These are phyloP conservation scores for Arabidopsis thaliana DNA, from an alignment of 345 rosid species.

Conservation along the genomic window DNA sequence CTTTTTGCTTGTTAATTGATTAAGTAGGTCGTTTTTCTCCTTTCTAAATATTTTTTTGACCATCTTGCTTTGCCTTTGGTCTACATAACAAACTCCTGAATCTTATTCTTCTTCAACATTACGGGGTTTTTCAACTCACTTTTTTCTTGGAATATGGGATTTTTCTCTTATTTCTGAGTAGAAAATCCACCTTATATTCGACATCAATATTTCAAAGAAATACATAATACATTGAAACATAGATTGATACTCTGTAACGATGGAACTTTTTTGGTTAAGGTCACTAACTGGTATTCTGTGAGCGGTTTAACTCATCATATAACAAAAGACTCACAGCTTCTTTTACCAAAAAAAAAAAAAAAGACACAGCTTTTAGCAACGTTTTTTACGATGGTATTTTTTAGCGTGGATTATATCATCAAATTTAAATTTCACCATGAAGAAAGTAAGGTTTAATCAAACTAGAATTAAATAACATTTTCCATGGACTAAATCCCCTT, in stretches of 20 bases:
- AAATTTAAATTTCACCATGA: background rate
- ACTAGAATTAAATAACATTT: slow-evolving; percentile 1
- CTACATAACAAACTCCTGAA: slow-evolving; percentile 42
- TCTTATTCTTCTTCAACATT: slow-evolving; percentile 39
- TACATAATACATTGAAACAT: background rate
- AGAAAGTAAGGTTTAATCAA: background rate
- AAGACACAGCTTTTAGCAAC: no score
- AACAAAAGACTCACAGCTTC: no score
- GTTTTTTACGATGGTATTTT: background rate
- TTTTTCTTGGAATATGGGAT: slow-evolving; percentile 34
- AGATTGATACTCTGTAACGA: background rate
- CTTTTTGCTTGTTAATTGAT: background rate
- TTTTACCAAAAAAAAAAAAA: no score
- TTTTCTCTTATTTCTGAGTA: background rate
- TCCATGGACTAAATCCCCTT: background rate
- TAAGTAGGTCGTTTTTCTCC: background rate
- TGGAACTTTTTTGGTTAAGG: slow-evolving; percentile 7
- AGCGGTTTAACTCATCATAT: no score
- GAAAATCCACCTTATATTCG: slow-evolving; percentile 9
- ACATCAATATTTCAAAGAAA: background rate
- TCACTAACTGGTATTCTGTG: background rate
- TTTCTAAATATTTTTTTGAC: slow-evolving; percentile 39
- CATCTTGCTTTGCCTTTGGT: slow-evolving; percentile 44
- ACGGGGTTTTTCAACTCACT: slow-evolving; percentile 8
- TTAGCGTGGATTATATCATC: background rate